Evolutionary conservation across 2,329 filamentous ascomycete species (phyloP), one percentile per base, ranked within the genome.

Genomic region (Colletotrichum costaricense): DNA sequence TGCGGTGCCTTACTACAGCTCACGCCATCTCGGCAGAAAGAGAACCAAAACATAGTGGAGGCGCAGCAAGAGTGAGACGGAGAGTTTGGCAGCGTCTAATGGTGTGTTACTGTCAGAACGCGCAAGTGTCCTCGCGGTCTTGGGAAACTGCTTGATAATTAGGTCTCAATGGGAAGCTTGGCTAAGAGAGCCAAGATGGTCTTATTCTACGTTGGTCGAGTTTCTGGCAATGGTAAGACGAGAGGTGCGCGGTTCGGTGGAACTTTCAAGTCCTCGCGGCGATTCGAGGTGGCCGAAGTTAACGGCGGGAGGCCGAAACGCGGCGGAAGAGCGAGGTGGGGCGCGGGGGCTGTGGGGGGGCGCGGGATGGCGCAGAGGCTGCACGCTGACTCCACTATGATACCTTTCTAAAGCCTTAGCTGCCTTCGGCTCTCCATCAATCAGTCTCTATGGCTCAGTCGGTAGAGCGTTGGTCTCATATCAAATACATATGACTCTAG

Each of bases 381-480:
- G 11, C 11, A 42, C 14, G 16, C 54, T 26, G 9, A 8, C 8
- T 9, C 1, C 33, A 3, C 5, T 5, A 28, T 0, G 1, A 7
- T 59, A 38, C 22, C 7, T 59, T 24, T 3, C 0, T 59, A 42
- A 0, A 24, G 1, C 3, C 14, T 1, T 8, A 38, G 3, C 2
- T 1, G 1, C 1, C 3, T 8, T 0, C 7, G 0, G 0, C 0
- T 2, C 0, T 2, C 1, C 4, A 6, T 16, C 42, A 49, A 16
- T 3, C 1, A 12, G 70, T 73, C 70, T 73, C 60, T 63, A 52
- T 73, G 71, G 71, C 71, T 73, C 71, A 73, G 71, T 73, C 46
- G 71, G 71, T 56, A 73, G 71, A 73, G 71, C 71, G 71, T 70
- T 73, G 71, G 71, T 73, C 71, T 73, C 71, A 73, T 73, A 73